These are phyloP conservation scores for Xenosphaeropsis pyriputrescens DNA, from an alignment of 2,329 filamentous ascomycete species.

Conservation along the genomic window DNA sequence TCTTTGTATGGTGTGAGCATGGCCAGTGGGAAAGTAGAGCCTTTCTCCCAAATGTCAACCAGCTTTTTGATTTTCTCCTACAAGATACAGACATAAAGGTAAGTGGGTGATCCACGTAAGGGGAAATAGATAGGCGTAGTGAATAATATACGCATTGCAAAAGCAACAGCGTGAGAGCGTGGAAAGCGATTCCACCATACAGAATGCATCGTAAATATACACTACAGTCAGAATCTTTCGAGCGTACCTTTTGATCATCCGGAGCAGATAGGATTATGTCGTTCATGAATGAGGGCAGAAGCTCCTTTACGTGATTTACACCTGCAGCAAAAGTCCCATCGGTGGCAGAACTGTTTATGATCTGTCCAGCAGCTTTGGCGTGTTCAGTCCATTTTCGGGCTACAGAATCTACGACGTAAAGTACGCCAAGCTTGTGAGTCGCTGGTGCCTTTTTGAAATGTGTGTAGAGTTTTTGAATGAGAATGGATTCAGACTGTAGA, in stretches of 20 bases:
- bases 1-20: slow-evolving; percentile 76
- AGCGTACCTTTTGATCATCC: slow-evolving; percentile 90
- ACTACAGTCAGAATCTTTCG: slow-evolving; percentile 5
- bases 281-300: slow-evolving; percentile 88
- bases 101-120: slow-evolving; percentile 20
- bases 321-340: slow-evolving; percentile 92
- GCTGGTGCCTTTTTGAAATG: slow-evolving; percentile 91
- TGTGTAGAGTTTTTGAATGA: slow-evolving; percentile 93
- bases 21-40: slow-evolving; percentile 70
- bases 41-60: slow-evolving; percentile 95
- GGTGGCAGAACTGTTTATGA: slow-evolving; percentile 64
- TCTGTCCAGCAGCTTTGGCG: slow-evolving; percentile 73
- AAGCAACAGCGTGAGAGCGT: too few species aligned
- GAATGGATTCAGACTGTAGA: slow-evolving; percentile 75
- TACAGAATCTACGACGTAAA: slow-evolving; percentile 99
- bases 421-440: slow-evolving; percentile 94
- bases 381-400: slow-evolving; percentile 97
- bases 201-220: slow-evolving; percentile 2
- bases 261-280: slow-evolving; percentile 83
- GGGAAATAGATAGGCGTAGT: slow-evolving; percentile 6
- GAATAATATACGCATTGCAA: neutral
- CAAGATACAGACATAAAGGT: slow-evolving; percentile 30
- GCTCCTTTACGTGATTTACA: slow-evolving; percentile 90
- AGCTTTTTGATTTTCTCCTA: slow-evolving; percentile 95
- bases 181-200: neutral